Evolutionary conservation across 352 stramenopile genomes (phyloP), one percentile per base, ranked within the genome.

Genomic region (Blastocystis sp.): DNA sequence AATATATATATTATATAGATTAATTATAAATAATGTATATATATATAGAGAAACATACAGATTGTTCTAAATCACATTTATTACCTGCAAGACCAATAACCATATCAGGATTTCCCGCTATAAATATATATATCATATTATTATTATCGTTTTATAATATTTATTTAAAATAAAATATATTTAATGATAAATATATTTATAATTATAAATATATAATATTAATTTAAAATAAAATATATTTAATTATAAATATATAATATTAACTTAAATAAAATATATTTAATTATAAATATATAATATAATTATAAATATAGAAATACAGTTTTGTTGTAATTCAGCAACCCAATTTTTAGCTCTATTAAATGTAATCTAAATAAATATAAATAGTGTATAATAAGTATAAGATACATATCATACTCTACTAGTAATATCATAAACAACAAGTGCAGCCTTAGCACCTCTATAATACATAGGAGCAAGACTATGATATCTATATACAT

Each of bases 381-480:
- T 2, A 10, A 44, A 18, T 23, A 33, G 6, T 33, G 30, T 41
- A 42, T 68, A n/a, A 21, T 1, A 48, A 2, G 42, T 2, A 18
- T 5, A 18, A n/a, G 1, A 67, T 16, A 16, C 16, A 1, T 30
- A 31, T 39, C 56, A n/a, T 5, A 69, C 39, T 59, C 46, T 32
- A 58, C 24, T 80, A 21, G 87, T 95, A 68, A 95, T 93, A 78
- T 96, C 89, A 69, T 94, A 96, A 10, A 95, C 88, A 43, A 96
- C 77, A 66, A 96, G 89, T 4, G 88, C 88, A 5, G 84, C 86
- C 3, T 84, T 81, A n/a, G 89, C 89, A 64, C 84, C 85, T 49
- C 88, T 75, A 73, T 96, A 96, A 74, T 95, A 96, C 85, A 96
- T 95, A 16, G 89, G 88, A 24, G 88, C 86, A 33, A 96, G 70